Base-by-base conservation (phyloP, 352 stramenopile genomes). In the Pythium phragmitis region DNA sequence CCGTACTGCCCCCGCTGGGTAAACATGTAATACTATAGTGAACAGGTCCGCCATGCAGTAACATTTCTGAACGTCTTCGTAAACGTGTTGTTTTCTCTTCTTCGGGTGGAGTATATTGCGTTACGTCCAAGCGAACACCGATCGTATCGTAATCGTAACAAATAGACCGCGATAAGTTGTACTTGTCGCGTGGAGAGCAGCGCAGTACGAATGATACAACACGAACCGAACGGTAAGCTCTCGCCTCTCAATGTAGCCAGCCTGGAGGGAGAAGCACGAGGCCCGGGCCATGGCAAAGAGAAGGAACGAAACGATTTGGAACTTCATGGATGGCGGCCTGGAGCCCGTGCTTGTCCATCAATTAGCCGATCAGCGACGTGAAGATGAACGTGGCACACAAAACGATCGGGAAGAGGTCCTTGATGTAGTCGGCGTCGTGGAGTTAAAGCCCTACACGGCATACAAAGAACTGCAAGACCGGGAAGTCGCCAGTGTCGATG, bases 311-410 rank as follows among this genome's bases (percentile, higher is more conserved):
- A 87, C 37, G n/a, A 89, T 52, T 50, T 92, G 83, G 3, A 80
- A 69, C 23, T 63, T 65, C 2, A 90, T 69, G 13, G 76, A 86
- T n/a, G 77, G 77, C 7, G 77, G 56, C 63, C 84, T 86, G 68
- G 90, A 92, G 7, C 81, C 26, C 83, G 36, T 79, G 88, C 47
- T 73, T 77, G 50, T 92, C 83, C 53, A 92, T 92, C 30, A 79
- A 60, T 46, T 85, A 89, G 43, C 83, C 83, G 30, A 92, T 65
- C 0, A 88, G 23, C 16, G 83, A 77, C 7, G 83, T 88, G 50
- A 88, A 92, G 7, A 86, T 65, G 57, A 89, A 92, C 42, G 83
- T 92, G 9, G 77, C 79, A 52, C 90, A 91, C 63, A 89, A 80
- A 5, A 92, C 47, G 57, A 89, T 55, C 11, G 81, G 83, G 52